Base-by-base conservation (phyloP, 1,284 basidiomycete genomes). In the Cryptococcus jaspeensis region DNA sequence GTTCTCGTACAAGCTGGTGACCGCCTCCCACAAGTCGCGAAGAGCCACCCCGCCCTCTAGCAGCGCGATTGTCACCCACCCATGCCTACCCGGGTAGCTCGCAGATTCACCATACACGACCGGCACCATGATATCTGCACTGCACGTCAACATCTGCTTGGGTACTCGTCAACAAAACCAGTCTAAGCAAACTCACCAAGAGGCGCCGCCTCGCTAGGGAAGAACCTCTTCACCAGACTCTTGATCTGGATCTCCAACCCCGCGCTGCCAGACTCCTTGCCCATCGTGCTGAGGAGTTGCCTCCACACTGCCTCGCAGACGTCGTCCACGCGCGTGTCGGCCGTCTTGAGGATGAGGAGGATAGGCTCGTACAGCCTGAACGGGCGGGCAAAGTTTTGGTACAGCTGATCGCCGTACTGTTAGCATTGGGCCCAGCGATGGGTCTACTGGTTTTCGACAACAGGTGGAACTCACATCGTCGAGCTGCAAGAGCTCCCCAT, bases 321-420 rank as follows among this genome's bases (percentile, higher is more conserved):
- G 52, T 82, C 84, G 57, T 89, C 86, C 67, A 99, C 92, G 16
- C 87, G 85, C 71, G 94, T 90, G 72, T 95, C 92, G 8, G 96
- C 92, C 5, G 95, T 88, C 71, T 96, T 90, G 57, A 98, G 83
- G 71, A 97, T 93, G 38, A 97, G 82, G 20, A 99, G 82, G 74
- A 95, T 92, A 71, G 92, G 84, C 49, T 87, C 83, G 12, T 89
- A 84, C 36, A 98, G 81, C 64, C 90, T 86, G 64, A 94, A 89
- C 1, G 93, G 89, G 53, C 92, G 84, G 0, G 93, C 94, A 70
- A 90, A 95, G 58, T 87, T 81, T 78, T 88, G 86, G 73, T 91
- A 99, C 48, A 99, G 82, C 90, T 94, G 67, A 11, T 23, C 43
- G 28, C 15, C 23, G 18, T 23, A 32, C 15, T 15, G 11, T 55